Evolutionary conservation across 192 early-diverging fungal species (phyloP), one percentile per base, ranked within the genome.

Genomic region (Gryganskiella cystojenkinii): DNA sequence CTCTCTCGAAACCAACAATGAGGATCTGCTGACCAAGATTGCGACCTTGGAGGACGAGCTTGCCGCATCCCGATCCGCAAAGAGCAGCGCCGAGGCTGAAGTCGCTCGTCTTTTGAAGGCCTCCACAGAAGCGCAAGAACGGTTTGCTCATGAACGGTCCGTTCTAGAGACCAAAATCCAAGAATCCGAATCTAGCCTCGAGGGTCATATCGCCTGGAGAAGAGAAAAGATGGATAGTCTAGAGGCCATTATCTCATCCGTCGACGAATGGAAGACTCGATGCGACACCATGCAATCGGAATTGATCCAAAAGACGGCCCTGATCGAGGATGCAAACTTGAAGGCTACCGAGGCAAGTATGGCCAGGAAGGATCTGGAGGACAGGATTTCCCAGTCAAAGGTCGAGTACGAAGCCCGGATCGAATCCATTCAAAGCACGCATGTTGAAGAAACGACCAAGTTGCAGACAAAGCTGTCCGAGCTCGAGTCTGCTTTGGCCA

Each of bases 391-490:
- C 4, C 30, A 61, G 17, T 45, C 44, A 19, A 25, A 47, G 15
- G 33, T 30, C 11, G 28, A 63, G 7, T 57, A 52, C 24, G 5
- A 49, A 27, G 52, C 34, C 22, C 53, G 54, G 13, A 31, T 81
- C 11, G 65, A 53, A 42, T 52, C 74, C 13, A 25, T 66, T 0
- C 78, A 80, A 15, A 35, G 30, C 4, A 52, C 81, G 17, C 67
- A 67, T 1, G 60, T 71, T 24, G 55, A 63, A 0, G 84, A 88
- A 56, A 83, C 81, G n/a, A 59, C 72, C 20, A 66, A 74, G 58
- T 64, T 84, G 20, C 49, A 81, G 44, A 49, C 58, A 13, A 81
- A 85, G 57, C 63, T 81, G 24, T 81, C 75, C 3, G 78, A 64
- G 20, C 49, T 73, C n/a, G 64, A 67, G 46, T 37, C 56, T 45